Evolutionary conservation across 768 basidiomycete species (phyloP).

Genomic region (Lactarius vividus): DNA sequence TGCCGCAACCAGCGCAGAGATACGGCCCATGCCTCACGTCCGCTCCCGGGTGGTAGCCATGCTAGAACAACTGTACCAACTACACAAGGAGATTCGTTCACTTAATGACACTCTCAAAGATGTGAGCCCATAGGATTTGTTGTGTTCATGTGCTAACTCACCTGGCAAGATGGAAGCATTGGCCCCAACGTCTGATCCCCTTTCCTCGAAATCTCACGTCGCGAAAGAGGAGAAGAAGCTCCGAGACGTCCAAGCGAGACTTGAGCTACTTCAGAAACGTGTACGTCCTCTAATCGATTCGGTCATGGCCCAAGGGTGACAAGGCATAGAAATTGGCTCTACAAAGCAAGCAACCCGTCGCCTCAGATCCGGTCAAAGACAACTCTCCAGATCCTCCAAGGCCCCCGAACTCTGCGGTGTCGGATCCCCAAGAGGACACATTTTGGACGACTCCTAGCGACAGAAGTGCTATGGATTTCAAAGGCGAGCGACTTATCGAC

Average conservation of each 20-base stretch:
- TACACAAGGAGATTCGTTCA: constrained; percentile 38
- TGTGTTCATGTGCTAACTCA: constrained; percentile 22
- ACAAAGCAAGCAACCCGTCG: constrained; percentile 27
- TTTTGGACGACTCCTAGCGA: constrained; percentile 64
- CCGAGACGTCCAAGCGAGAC: constrained; percentile 41
- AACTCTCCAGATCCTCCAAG: constrained; percentile 29
- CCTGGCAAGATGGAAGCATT: constrained; percentile 30
- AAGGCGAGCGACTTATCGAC: constrained; percentile 58
- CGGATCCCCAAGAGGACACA: constrained; percentile 48
- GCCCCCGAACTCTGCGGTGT: constrained; percentile 22
- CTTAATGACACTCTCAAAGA: constrained; percentile 40
- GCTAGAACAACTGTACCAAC: constrained; percentile 39
- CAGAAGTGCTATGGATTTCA: constrained; percentile 60
- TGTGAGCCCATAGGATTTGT: constrained; percentile 34
- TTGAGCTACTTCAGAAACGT: constrained; percentile 41
- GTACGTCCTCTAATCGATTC: constrained; percentile 30
- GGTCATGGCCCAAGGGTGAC: not conserved
- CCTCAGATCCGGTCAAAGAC: constrained; percentile 26
- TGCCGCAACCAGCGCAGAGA: constrained; percentile 31
- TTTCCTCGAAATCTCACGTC: constrained; percentile 33
- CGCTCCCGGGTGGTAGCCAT: constrained; percentile 41
- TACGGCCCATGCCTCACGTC: constrained; percentile 51
- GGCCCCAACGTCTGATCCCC: constrained; percentile 30
- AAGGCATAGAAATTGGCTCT: constrained; percentile 33
- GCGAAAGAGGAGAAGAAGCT: constrained; percentile 44